phyloP scores from a whole-genome alignment of 1,284 basidiomycete genomes.

The Singerocomus rubriflavus region DNA sequence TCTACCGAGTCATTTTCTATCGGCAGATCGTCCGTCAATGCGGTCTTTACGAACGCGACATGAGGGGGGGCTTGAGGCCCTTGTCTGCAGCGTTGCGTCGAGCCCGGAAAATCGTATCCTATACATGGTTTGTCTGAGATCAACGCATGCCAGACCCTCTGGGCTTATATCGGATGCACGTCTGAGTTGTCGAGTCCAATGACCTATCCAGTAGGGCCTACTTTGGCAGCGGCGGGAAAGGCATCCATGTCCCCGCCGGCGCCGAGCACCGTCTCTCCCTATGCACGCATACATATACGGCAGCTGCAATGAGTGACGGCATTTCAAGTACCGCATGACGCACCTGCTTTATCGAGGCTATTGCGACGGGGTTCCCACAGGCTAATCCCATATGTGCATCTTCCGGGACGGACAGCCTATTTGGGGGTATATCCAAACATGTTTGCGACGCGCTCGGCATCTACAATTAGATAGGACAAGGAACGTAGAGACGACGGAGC shows the following conservation, averaged over 20 bases:
- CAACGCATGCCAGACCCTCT: neutral
- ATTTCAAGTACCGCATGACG: neutral
- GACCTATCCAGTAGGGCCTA: slow-evolving; percentile 46
- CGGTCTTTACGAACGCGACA: slow-evolving; percentile 45
- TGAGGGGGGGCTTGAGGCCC: slow-evolving; percentile 38
- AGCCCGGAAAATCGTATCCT: slow-evolving; percentile 51
- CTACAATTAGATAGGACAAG: slow-evolving; percentile 4
- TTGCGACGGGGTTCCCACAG: slow-evolving; percentile 49
- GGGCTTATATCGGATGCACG: slow-evolving; percentile 25
- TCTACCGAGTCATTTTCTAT: slow-evolving; percentile 46
- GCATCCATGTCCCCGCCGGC: slow-evolving; percentile 54
- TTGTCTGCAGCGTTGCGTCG: slow-evolving; percentile 43
- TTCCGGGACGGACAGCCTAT: slow-evolving; percentile 38
- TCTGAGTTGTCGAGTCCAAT: slow-evolving; percentile 51
- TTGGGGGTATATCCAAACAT: slow-evolving; percentile 46
- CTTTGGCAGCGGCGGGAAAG: slow-evolving; percentile 47
- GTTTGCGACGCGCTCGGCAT: slow-evolving; percentile 33
- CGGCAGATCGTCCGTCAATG: slow-evolving; percentile 43
- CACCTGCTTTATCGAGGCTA: slow-evolving; percentile 44
- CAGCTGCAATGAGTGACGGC: neutral
- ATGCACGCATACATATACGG: neutral
- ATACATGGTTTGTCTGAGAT: neutral
- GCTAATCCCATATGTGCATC: slow-evolving; percentile 45
- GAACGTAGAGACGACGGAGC: neutral
- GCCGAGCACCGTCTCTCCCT: slow-evolving; percentile 55